These are phyloP conservation scores for Gossypium armourianum DNA, from an alignment of 441 rosid species.

Conservation along the genomic window DNA sequence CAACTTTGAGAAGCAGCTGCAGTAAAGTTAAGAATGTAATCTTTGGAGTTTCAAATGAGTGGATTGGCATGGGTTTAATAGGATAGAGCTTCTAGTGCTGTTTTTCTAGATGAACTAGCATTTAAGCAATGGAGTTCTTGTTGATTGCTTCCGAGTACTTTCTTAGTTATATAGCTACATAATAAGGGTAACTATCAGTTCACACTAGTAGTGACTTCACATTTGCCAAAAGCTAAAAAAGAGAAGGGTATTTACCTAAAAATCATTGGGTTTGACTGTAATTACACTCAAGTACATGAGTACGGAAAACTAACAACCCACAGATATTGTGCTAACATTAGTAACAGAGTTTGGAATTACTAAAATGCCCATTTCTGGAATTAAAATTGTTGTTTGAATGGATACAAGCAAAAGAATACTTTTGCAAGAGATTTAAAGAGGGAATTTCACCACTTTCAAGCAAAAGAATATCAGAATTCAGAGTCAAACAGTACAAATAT, in stretches of 20 bases:
- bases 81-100: neutral
- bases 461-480: neutral
- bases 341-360: neutral
- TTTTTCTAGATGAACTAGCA: neutral
- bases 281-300: neutral
- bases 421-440: neutral
- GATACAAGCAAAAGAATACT: neutral
- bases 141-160: conserved; percentile 2
- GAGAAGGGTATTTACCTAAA: neutral
- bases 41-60: neutral
- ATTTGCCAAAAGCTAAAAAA: neutral
- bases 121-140: neutral
- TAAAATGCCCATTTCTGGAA: neutral
- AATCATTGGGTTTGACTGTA: neutral
- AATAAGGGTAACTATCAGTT: neutral
- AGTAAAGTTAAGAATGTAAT: neutral
- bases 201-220: neutral
- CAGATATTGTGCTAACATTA: neutral
- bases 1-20: neutral
- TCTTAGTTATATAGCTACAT: neutral
- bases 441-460: neutral
- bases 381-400: neutral
- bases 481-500: neutral
- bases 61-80: neutral
- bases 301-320: neutral